phyloP scores from a whole-genome alignment of 345 rosid genomes.

The Schrenkiella parvula region DNA sequence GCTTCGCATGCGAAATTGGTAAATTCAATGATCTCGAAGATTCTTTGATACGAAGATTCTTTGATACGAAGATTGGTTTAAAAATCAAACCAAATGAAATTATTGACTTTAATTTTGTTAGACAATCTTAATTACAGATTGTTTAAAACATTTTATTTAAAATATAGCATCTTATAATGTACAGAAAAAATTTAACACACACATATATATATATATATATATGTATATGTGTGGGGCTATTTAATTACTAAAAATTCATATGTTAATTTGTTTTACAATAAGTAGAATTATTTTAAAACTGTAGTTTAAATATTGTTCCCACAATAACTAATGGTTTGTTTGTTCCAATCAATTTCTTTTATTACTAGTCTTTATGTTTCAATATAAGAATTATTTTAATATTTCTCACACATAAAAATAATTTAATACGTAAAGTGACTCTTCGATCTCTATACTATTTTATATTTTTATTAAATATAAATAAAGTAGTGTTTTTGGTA shows the following conservation, averaged over 20 bases:
- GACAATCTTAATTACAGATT: background rate
- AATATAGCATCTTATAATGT: background rate
- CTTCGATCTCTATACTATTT: background rate
- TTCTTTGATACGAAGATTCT: background rate
- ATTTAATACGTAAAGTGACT: background rate
- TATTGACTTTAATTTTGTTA: background rate
- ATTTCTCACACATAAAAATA: background rate
- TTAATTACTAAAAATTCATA: background rate
- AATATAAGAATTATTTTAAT: background rate
- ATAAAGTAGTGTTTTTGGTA: background rate
- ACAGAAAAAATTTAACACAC: background rate
- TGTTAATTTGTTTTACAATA: background rate
- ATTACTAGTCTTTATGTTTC: background rate
- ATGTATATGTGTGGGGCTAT: background rate
- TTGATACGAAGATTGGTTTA: background rate
- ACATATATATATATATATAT: no score
- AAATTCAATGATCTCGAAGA: background rate
- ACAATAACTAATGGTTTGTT: background rate
- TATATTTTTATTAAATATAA: background rate
- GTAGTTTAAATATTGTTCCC: no score
- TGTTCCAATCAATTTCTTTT: background rate
- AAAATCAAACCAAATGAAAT: background rate
- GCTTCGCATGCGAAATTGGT: background rate
- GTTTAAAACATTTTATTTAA: background rate
- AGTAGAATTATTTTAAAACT: no score